phyloP scores from a whole-genome alignment of 495 filamentous ascomycete species.

The Amphirosellinia nigrospora region DNA sequence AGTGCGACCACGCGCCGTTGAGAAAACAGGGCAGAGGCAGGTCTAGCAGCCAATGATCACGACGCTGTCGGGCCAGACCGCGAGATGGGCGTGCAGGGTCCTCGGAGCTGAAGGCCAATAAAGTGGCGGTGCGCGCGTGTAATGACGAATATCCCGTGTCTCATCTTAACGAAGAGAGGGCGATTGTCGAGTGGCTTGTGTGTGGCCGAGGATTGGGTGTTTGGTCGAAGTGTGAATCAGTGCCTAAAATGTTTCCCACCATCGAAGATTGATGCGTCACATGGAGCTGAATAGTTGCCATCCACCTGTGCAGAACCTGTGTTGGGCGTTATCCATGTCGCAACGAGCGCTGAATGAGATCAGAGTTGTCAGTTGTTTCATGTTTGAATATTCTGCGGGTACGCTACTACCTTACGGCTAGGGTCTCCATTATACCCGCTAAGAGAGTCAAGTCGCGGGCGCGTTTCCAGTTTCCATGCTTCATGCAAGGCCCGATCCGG shows the following conservation, averaged over 20 bases:
- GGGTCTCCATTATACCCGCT: not conserved
- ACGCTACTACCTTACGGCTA: not conserved
- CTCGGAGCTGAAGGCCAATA: conserved; percentile 8
- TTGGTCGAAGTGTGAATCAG: not conserved
- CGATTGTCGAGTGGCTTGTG: not conserved
- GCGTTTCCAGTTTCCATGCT: not conserved
- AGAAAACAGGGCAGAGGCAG: conserved; percentile 8
- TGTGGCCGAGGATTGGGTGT: not conserved
- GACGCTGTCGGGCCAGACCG: conserved; percentile 26
- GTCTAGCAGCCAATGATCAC: conserved; percentile 29
- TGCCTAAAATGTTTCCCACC: not conserved
- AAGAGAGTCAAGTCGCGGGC: not conserved
- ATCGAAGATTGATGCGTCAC: not conserved
- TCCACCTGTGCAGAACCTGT: not conserved
- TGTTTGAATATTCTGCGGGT: conserved; percentile 1
- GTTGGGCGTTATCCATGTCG: not conserved
- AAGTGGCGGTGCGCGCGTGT: conserved; percentile 3
- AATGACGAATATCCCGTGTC: not conserved
- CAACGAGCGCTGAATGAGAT: not conserved
- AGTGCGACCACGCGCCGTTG: not conserved
- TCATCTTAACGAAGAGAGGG: not conserved
- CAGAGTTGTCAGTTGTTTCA: not conserved
- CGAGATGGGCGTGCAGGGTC: conserved; percentile 28
- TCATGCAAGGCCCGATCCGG: conserved; percentile 1
- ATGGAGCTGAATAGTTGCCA: not conserved